These are phyloP conservation scores for Macrolepiota fuliginosa DNA, from an alignment of 768 basidiomycete genomes.

Conservation along the genomic window DNA sequence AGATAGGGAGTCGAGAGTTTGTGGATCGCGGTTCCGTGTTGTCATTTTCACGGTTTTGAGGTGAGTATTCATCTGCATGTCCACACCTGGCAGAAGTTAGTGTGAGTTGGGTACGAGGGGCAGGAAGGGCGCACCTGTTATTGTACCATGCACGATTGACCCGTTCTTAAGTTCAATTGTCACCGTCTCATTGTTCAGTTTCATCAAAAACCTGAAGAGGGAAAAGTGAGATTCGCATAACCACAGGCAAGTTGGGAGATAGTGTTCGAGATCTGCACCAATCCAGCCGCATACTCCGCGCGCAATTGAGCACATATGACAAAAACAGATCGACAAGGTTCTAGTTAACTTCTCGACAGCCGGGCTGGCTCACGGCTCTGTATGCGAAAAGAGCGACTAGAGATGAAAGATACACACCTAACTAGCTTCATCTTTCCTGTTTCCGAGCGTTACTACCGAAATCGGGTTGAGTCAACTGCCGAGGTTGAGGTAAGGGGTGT, in stretches of 20 bases:
- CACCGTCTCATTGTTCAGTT: constrained; percentile 99
- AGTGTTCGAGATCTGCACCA: constrained; percentile 6
- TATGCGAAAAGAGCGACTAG: background rate
- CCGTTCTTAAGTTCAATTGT: constrained; percentile 99
- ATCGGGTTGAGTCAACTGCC: background rate
- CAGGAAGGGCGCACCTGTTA: constrained; percentile 68
- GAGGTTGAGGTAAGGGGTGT: background rate
- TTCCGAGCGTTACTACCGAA: background rate
- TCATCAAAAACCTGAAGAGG: constrained; percentile 90
- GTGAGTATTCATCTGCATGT: constrained; percentile 99
- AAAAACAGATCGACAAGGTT: background rate
- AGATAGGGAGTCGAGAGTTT: constrained; percentile 84
- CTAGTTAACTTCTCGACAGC: constrained; percentile 14
- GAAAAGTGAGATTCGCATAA: background rate
- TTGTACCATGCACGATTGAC: constrained; percentile 91
- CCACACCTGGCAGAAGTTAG: constrained; percentile 65
- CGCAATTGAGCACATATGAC: background rate
- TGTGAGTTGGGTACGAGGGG: background rate
- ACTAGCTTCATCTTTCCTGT: constrained; percentile 72
- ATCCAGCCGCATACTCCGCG: background rate
- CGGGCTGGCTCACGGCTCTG: constrained; percentile 6
- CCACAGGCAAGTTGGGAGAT: constrained; percentile 14
- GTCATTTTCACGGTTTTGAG: constrained; percentile 98
- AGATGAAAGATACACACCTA: constrained; percentile 44
- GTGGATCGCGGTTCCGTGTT: constrained; percentile 84